Conservation (phyloP, 2,329 filamentous ascomycete genomes). For the Huntiella bhutanensis region DNA sequence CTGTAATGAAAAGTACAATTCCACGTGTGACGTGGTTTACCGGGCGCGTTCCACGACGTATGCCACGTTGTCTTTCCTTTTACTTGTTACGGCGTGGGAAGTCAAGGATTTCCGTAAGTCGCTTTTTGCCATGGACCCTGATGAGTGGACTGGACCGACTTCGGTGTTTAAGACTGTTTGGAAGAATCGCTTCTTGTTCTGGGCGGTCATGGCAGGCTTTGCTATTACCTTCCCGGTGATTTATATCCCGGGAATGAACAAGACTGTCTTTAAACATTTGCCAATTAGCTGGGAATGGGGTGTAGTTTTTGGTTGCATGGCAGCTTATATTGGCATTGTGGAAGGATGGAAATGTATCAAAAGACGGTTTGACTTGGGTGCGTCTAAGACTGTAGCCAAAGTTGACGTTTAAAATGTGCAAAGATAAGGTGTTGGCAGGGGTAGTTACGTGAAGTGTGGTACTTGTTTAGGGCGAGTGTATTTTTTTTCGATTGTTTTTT, state of each 20-base stretch:
- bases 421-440: too few species aligned
- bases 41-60: slow-evolving; percentile 50
- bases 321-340: slow-evolving; percentile 41
- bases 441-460: too few species aligned
- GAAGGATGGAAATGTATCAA: slow-evolving; percentile 55
- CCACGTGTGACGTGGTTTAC: slow-evolving; percentile 37
- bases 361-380: slow-evolving; percentile 24
- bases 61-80: slow-evolving; percentile 47
- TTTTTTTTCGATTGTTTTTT: too few species aligned
- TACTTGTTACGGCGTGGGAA: slow-evolving; percentile 54
- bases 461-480: too few species aligned
- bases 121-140: slow-evolving; percentile 46
- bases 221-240: slow-evolving; percentile 41
- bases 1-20: slow-evolving; percentile 37
- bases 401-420: too few species aligned
- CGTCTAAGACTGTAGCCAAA: not conserved
- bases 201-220: slow-evolving; percentile 41
- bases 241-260: slow-evolving; percentile 50
- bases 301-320: slow-evolving; percentile 39
- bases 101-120: slow-evolving; percentile 52
- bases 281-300: slow-evolving; percentile 56
- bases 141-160: slow-evolving; percentile 27
- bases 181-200: slow-evolving; percentile 49
- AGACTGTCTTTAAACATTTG: slow-evolving; percentile 48
- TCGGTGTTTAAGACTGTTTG: slow-evolving; percentile 42